Conservation (phyloP, 257 asterid genomes). For the Solanum paucissectum region DNA sequence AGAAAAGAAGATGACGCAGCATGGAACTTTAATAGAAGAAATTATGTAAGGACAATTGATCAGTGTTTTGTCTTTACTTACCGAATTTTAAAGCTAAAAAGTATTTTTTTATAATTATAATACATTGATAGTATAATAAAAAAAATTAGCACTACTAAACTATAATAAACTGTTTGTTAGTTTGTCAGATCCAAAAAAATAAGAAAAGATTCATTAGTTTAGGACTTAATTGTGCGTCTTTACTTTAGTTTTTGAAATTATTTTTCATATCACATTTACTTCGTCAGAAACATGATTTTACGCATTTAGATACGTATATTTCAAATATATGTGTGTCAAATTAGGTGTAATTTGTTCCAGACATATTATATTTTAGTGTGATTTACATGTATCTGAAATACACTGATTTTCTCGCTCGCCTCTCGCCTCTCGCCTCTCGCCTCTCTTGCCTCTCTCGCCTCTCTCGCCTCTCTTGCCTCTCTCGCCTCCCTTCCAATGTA, state of each 20-base stretch:
- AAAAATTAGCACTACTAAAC: background rate
- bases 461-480: background rate
- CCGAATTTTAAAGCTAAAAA: background rate
- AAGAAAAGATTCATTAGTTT: background rate
- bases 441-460: no score
- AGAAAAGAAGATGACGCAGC: constrained; percentile 25
- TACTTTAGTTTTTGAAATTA: background rate
- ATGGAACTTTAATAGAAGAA: constrained; percentile 23
- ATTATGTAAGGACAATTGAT: constrained; percentile 8
- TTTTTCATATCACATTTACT: background rate
- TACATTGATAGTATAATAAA: background rate
- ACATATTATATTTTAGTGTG: background rate
- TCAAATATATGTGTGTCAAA: background rate
- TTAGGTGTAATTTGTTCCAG: background rate
- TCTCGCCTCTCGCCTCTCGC: background rate
- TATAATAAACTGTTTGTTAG: background rate
- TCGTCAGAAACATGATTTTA: background rate
- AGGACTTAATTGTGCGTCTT: background rate
- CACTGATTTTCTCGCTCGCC: no score
- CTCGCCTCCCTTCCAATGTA: background rate
- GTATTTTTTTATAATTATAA: background rate
- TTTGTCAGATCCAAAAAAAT: background rate
- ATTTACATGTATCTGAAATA: no score
- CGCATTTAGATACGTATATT: background rate
- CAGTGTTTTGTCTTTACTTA: constrained; percentile 16